Evolutionary conservation across 306 rosid species (phyloP), one percentile per base, ranked within the genome.

Genomic region (Acacia confusa): DNA sequence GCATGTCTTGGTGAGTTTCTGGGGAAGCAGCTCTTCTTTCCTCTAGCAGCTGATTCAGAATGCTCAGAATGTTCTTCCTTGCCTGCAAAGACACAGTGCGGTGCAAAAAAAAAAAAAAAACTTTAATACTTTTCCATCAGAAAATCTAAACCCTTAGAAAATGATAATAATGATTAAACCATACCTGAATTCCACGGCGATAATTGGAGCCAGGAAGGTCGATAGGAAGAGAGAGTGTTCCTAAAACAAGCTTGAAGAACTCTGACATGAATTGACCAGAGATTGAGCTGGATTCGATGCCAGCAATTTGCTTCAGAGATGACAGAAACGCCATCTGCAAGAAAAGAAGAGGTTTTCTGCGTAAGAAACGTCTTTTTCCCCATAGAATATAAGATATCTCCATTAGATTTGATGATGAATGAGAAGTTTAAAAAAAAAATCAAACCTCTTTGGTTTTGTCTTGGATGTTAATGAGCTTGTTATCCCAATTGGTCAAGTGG

Each of bases 121-220:
- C 40, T 63, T 28, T 15, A 36, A 36, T 36, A 28, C 3, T 55
- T 8, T 12, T 71, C 48, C 48, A 65, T 34, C 32, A 40, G 24
- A 15, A 50, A 48, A 41, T 17, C 61, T 11, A 72, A 47, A 47
- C 7, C 32, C 32, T 65, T 17, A 6, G 70, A 17, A 65, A 17
- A 65, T 30, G 19, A 53, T 19, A 7, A 7, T 1, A 1, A 24
- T 5, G 13, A 14, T 32, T 64, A 57, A 60, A 72, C 64, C 65
- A 44, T 16, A 92, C 98, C 97, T 95, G 95, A 24, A 95, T 53
- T 44, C 96, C 99, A 2, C 86, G 87, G 24, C 87, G 85, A 79
- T 95, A 95, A 78, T 93, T 95, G 2, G 99, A 89, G 57, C 98
- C 97, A 0, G 99, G 99, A 85, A 95, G 90, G 48, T 93, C 90